A percentile compares a stretch with the other conserved stretches of the same genome.
Conservation (phyloP, 352 stramenopile genomes). For the Halophytophthora batemanensis region DNA sequence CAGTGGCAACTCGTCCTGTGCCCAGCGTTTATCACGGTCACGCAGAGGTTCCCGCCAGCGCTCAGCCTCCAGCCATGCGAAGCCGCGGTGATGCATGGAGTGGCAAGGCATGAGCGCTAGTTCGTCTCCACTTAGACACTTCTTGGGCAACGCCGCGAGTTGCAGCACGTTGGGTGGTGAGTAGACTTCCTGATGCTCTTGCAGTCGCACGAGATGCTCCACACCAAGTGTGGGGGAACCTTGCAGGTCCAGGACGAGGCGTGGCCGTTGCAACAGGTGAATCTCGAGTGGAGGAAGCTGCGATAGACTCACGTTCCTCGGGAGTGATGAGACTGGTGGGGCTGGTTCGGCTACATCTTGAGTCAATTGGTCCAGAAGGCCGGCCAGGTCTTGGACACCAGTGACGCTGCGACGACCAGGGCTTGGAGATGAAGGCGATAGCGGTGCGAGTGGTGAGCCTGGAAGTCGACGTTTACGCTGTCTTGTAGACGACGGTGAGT, state of each 20-base stretch:
- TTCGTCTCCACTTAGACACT: conserved; percentile 47
- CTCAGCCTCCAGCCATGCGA: conserved; percentile 32
- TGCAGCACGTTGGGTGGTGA: conserved; percentile 32
- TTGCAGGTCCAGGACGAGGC: conserved; percentile 35
- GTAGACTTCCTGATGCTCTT: conserved; percentile 27
- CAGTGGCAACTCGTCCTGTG: conserved; percentile 42
- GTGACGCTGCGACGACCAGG: conserved; percentile 4
- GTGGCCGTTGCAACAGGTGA: conserved; percentile 38
- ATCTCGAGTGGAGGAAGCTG: conserved; percentile 33
- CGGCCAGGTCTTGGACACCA: conserved; percentile 3
- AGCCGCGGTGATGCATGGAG: conserved; percentile 42
- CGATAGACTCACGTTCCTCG: conserved; percentile 2
- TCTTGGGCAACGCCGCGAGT: conserved; percentile 44
- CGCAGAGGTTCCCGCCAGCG: conserved; percentile 52
- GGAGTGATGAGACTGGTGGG: background rate
- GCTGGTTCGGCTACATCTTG: conserved; percentile 4
- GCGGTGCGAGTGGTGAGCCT: conserved; percentile 10
- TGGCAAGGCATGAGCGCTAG: conserved; percentile 75
- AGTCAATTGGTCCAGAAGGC: conserved; percentile 11
- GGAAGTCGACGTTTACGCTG: conserved; percentile 12
- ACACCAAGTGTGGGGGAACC: conserved; percentile 16
- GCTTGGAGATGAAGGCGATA: conserved; percentile 5
- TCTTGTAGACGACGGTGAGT: conserved; percentile 2
- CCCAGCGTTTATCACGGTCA: conserved; percentile 60
- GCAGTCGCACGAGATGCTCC: conserved; percentile 54